phyloP scores from a whole-genome alignment of 768 basidiomycete genomes.

The Boletus sp. region DNA sequence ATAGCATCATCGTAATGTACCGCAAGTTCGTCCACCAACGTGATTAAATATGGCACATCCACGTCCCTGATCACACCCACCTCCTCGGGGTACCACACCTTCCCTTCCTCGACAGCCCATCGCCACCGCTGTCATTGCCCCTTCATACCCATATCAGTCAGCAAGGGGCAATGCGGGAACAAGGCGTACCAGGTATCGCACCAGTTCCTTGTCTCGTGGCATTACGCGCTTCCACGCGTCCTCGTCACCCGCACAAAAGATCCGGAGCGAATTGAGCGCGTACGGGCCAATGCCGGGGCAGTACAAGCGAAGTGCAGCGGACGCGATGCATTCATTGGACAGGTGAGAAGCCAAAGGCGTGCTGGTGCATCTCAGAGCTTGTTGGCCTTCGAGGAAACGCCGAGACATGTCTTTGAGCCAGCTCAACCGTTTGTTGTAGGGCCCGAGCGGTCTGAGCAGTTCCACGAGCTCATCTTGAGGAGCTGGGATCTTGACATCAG shows the following conservation, averaged over 20 bases:
- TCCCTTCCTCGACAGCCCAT: constrained; percentile 59
- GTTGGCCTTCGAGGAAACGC: constrained; percentile 45
- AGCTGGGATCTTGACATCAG: constrained; percentile 32
- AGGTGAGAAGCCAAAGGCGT: not conserved
- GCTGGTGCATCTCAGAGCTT: constrained; percentile 25
- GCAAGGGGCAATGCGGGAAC: not conserved
- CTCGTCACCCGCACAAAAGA: too few species aligned
- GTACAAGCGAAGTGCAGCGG: too few species aligned
- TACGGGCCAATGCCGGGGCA: too few species aligned
- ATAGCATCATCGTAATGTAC: constrained; percentile 23
- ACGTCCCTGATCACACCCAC: constrained; percentile 41
- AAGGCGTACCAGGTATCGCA: constrained; percentile 62
- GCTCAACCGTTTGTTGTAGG: constrained; percentile 53
- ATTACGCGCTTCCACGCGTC: constrained; percentile 61
- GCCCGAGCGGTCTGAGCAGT: constrained; percentile 55
- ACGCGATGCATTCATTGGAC: constrained; percentile 5
- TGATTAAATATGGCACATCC: constrained; percentile 38
- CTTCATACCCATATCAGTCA: not conserved
- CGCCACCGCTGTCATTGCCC: constrained; percentile 56
- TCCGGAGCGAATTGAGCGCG: too few species aligned
- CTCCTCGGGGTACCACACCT: constrained; percentile 46
- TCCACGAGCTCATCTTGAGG: constrained; percentile 42
- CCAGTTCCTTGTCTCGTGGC: constrained; percentile 68
- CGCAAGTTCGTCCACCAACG: constrained; percentile 41
- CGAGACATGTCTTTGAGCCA: constrained; percentile 56